A percentile compares a stretch with the other conserved stretches of the same genome.
phyloP scores from a whole-genome alignment of 192 early-diverging fungal genomes.

The Entrophospora sp. region DNA sequence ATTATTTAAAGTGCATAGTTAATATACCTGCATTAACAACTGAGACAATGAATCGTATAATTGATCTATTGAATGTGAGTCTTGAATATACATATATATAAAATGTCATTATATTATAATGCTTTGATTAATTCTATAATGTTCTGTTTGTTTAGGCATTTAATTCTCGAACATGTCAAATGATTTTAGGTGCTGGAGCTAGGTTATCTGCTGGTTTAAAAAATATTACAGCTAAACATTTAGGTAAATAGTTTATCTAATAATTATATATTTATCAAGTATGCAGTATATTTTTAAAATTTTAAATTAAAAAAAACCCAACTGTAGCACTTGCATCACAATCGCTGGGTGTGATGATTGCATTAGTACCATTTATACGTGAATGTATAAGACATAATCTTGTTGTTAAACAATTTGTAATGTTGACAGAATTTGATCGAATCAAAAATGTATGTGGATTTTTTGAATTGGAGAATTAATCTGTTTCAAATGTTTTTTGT shows the following conservation, averaged over 20 bases:
- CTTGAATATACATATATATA: background rate
- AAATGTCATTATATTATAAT: no score
- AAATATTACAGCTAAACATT: conserved; percentile 94
- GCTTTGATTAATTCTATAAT: background rate
- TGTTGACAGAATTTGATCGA: conserved; percentile 88
- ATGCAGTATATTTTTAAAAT: no score
- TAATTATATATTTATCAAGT: background rate
- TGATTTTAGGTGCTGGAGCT: conserved; percentile 95
- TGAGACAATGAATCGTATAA: conserved; percentile 81
- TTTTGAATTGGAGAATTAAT: background rate
- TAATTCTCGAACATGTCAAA: conserved; percentile 92
- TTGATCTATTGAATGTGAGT: conserved; percentile 74
- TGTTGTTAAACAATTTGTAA: conserved; percentile 65
- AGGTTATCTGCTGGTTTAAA: conserved; percentile 95
- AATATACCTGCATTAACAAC: conserved; percentile 69
- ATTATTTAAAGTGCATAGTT: conserved; percentile 79
- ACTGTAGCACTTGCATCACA: conserved; percentile 89
- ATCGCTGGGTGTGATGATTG: conserved; percentile 80
- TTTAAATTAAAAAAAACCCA: no score
- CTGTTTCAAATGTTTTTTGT: background rate
- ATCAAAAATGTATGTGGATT: conserved; percentile 38
- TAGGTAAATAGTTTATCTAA: conserved; percentile 45
- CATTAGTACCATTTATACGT: conserved; percentile 76
- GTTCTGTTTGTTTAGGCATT: conserved; percentile 51
- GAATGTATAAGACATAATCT: conserved; percentile 65